A percentile compares a stretch with the other conserved stretches of the same genome.
phyloP scores from a whole-genome alignment of 2,329 filamentous ascomycete species.

The Orbilia javanica region DNA sequence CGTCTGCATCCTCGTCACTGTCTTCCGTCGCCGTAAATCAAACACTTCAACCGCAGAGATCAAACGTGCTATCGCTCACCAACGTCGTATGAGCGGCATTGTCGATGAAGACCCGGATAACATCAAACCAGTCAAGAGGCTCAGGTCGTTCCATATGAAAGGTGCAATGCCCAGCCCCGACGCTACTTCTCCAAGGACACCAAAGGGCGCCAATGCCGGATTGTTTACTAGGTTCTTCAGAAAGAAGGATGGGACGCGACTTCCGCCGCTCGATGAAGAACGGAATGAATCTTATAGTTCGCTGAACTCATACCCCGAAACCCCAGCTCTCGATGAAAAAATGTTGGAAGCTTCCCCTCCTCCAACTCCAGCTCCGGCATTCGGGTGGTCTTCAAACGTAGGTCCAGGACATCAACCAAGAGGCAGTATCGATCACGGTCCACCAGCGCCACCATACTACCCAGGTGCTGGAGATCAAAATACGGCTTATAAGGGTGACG shows the following conservation, averaged over 20 bases:
- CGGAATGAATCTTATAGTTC: constrained; percentile 43
- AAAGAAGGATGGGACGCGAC: constrained; percentile 43
- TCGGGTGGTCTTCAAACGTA: constrained; percentile 53
- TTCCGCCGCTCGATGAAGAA: constrained; percentile 51
- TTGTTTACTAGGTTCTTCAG: constrained; percentile 48
- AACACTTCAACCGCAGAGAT: constrained; percentile 38
- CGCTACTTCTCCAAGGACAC: constrained; percentile 25
- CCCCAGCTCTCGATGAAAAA: constrained; percentile 51
- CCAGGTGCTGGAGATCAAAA: constrained; percentile 40
- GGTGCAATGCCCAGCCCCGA: constrained; percentile 28
- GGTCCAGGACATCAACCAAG: constrained; percentile 13
- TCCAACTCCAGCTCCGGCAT: constrained; percentile 50
- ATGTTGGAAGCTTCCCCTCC: constrained; percentile 55
- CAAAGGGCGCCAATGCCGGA: constrained; percentile 29
- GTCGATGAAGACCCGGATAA: constrained; percentile 44
- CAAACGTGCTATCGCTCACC: constrained; percentile 44
- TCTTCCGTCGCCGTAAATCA: constrained; percentile 17
- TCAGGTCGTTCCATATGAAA: constrained; percentile 55
- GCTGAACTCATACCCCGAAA: constrained; percentile 47
- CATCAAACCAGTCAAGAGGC: constrained; percentile 55
- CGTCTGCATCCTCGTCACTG: constrained; percentile 9
- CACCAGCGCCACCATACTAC: constrained; percentile 9
- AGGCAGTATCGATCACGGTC: constrained; percentile 21
- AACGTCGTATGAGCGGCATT: constrained; percentile 50
- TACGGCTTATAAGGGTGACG: constrained; percentile 45